phyloP scores from a whole-genome alignment of 2,329 filamentous ascomycete genomes.

The Arthrobotrys sphaeroides region DNA sequence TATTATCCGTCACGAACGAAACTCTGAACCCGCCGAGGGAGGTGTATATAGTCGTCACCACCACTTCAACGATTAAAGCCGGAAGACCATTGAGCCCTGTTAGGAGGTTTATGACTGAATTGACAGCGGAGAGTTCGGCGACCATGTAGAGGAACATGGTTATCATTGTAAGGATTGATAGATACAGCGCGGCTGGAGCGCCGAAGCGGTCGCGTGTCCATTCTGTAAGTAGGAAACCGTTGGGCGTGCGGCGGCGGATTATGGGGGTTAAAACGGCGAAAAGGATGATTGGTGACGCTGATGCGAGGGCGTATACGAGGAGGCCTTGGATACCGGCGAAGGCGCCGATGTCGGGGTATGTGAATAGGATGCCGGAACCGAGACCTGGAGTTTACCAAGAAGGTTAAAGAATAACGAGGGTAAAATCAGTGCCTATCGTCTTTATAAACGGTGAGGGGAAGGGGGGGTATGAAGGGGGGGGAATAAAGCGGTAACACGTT shows the following conservation, averaged over 20 bases:
- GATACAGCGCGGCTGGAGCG: slow-evolving; percentile 72
- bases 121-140: slow-evolving; percentile 80
- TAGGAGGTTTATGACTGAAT: slow-evolving; percentile 78
- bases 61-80: slow-evolving; percentile 78
- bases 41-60: slow-evolving; percentile 83
- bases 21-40: slow-evolving; percentile 84
- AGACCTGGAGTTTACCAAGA: slow-evolving; percentile 68
- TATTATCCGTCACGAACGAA: slow-evolving; percentile 83
- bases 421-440: slow-evolving; percentile 51
- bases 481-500: slow-evolving; percentile 92
- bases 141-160: slow-evolving; percentile 90
- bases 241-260: slow-evolving; percentile 80
- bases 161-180: slow-evolving; percentile 79
- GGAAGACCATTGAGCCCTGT: slow-evolving; percentile 79
- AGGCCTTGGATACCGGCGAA: slow-evolving; percentile 82
- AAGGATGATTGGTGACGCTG: slow-evolving; percentile 75
- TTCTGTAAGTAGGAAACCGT: slow-evolving; percentile 84
- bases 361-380: slow-evolving; percentile 83
- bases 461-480: slow-evolving; percentile 62
- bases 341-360: slow-evolving; percentile 81
- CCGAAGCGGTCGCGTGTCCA: slow-evolving; percentile 85
- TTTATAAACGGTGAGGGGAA: slow-evolving; percentile 54
- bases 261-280: slow-evolving; percentile 80
- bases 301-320: slow-evolving; percentile 77
- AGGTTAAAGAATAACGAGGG: slow-evolving; percentile 54